phyloP scores from a whole-genome alignment of 108 stramenopile genomes.

The Chaetoceros tenuissimus region DNA sequence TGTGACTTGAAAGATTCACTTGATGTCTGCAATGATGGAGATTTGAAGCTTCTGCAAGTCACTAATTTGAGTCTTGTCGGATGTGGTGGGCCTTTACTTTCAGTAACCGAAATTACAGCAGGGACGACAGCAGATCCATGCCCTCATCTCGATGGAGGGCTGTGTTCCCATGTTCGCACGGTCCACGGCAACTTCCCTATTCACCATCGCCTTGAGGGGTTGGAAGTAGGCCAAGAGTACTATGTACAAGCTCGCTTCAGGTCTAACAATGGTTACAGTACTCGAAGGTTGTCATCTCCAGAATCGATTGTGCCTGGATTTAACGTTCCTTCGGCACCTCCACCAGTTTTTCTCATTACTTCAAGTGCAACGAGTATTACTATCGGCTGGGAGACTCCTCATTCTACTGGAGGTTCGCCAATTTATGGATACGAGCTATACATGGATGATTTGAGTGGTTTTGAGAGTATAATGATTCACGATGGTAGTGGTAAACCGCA shows the following conservation, averaged over 20 bases:
- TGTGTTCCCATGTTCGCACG: conserved; percentile 27
- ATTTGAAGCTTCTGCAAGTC: conserved; percentile 32
- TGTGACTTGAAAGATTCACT: conserved; percentile 31
- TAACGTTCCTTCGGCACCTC: conserved; percentile 59
- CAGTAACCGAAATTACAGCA: conserved; percentile 13
- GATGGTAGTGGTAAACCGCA: conserved; percentile 58
- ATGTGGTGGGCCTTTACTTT: conserved; percentile 23
- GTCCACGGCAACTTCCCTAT: conserved; percentile 48
- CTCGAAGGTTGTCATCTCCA: conserved; percentile 23
- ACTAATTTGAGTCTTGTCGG: conserved; percentile 33
- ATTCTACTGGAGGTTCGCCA: conserved; percentile 55
- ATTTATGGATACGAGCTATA: conserved; percentile 78
- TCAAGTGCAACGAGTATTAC: conserved; percentile 57
- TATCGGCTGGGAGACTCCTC: conserved; percentile 62
- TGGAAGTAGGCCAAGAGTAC: conserved; percentile 44
- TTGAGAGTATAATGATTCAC: conserved; percentile 50
- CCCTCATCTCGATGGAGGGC: conserved; percentile 20
- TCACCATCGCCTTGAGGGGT: conserved; percentile 27
- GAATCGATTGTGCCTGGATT: conserved; percentile 21
- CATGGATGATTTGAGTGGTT: conserved; percentile 82
- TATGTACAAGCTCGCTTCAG: conserved; percentile 62
- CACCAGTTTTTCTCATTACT: conserved; percentile 44
- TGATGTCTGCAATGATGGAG: conserved; percentile 70
- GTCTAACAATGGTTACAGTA: conserved; percentile 54
- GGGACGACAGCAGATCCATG: conserved; percentile 48